phyloP scores from a whole-genome alignment of 345 rosid genomes.

The Orychophragmus violaceus region DNA sequence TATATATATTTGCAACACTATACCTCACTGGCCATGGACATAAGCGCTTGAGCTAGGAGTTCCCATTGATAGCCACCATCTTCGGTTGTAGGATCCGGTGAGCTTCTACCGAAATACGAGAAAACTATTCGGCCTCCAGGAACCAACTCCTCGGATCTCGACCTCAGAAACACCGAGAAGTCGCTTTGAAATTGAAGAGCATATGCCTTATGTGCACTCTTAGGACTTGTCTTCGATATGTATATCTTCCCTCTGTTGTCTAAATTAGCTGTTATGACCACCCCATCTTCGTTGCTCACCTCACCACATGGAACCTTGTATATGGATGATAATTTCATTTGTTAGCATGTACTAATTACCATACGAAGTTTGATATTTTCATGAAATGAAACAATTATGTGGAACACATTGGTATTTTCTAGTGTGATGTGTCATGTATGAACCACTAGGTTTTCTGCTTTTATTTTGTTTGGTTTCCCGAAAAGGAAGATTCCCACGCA shows the following conservation, averaged over 20 bases:
- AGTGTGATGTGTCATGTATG: slow-evolving; percentile 1
- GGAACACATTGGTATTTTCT: slow-evolving; percentile 3
- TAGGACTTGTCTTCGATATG: slow-evolving; percentile 62
- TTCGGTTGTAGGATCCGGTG: slow-evolving; percentile 46
- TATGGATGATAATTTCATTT: neutral
- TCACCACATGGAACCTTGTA: slow-evolving; percentile 49
- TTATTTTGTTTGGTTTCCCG: neutral
- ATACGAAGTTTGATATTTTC: neutral
- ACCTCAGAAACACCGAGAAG: slow-evolving; percentile 43
- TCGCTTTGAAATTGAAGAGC: slow-evolving; percentile 51
- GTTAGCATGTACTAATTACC: neutral
- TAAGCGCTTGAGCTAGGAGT: slow-evolving; percentile 57
- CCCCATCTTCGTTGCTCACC: slow-evolving; percentile 5
- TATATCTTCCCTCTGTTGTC: slow-evolving; percentile 59
- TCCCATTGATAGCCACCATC: slow-evolving; percentile 59
- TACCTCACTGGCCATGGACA: slow-evolving; percentile 60
- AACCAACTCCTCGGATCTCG: slow-evolving; percentile 54
- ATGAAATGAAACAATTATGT: neutral
- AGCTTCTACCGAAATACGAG: slow-evolving; percentile 51
- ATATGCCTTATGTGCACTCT: slow-evolving; percentile 45
- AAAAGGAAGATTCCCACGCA: slow-evolving; percentile 27
- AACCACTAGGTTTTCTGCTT: slow-evolving; percentile 13
- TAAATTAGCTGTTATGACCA: neutral
- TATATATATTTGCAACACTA: neutral
- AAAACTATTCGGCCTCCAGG: slow-evolving; percentile 65